Evolutionary conservation across 257 asterid species (phyloP), one percentile per base, ranked within the genome.

Genomic region (Cinchona pubescens): DNA sequence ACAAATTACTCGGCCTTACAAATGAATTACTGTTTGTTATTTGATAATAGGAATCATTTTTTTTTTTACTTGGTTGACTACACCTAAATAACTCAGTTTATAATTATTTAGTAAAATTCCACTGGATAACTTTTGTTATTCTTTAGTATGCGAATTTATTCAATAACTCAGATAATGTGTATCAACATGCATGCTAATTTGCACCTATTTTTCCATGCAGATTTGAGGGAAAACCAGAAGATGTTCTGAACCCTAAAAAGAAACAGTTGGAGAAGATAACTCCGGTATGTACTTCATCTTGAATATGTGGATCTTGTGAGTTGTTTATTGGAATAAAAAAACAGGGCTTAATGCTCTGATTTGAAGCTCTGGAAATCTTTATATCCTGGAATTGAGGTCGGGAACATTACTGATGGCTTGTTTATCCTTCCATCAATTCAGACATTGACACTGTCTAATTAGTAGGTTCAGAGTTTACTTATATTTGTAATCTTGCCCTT

Each of bases 221-320:
- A 40, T 83, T 81, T 66, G 97, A 88, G 8, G 97, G 96, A 29
- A 89, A 86, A 83, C 97, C 98, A 66, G 98, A 94, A 80, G 97
- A 89, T 63, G 93, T 94, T 25, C 81, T 94, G 76, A 94, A 90
- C 85, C 98, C 98, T n/a, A 94, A 94, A 79, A 94, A 94, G 95
- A 94, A 92, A 78, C 98, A 94, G 83, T 80, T 94, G 78, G 98
- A 94, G 65, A 94, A 92, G 88, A 89, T 94, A 78, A 84, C 97
- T 48, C 93, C 88, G 88, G 97, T 92, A 89, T 35, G 87, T 69
- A 60, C 46, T 62, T 18, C 45, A 42, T 68, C 11, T 25, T 48
- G 21, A 32, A 40, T 63, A 45, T 13, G 45, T 34, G 42, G 30
- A 4, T 56, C 30, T 38, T 11, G 13, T 18, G 69, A 29, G 55